Base-by-base conservation (phyloP, 495 filamentous ascomycete genomes). In the Xylona heveae region DNA sequence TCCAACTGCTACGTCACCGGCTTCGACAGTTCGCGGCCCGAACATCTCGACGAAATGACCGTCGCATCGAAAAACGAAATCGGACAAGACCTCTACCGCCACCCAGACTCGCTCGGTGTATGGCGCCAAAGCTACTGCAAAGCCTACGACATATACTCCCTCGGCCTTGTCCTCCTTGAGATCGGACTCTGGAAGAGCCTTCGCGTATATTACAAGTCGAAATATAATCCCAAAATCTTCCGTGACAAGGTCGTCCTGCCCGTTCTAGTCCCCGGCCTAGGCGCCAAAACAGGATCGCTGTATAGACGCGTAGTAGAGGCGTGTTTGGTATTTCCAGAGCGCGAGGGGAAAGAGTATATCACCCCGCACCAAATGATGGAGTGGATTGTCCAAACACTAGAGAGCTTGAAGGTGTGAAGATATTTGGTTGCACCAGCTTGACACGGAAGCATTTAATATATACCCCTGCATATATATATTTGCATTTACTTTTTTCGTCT, bases 21-120 rank as follows among this genome's bases (percentile, higher is more conserved):
- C 24, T 53, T 55, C 36, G 51, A 52, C 33, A 40, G 39, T 8
- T 53, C 51, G 13, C 41, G 50, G 10, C 50, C 50, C 4, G 50
- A 54, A 21, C 24, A 41, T 12, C 39, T 51, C 22, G 30, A 40
- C 0, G 50, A 51, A 25, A 47, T 53, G 46, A 51, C 48, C 4
- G 42, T 47, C 9, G 51, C 35, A 3, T 40, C 45, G 1, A 49
- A 46, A 21, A 37, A 37, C 30, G 34, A 37, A 10, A 37, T 30
- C 7, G 27, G 27, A 12, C 34, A 37, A 18, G 34, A 52, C 21
- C 29, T 52, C 14, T 49, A 54, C 28, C 42, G 50, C n/a, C 50
- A 54, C 27, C 50, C 50, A 0, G 33, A 38, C 24, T 37, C 41
- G n/a, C 30, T 53, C 15, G 34, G 37, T n/a, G 38, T 28, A 16